Evolutionary conservation across 169 alveolate species (phyloP), one percentile per base, ranked within the genome.

Genomic region (Miamiensis avidus): DNA sequence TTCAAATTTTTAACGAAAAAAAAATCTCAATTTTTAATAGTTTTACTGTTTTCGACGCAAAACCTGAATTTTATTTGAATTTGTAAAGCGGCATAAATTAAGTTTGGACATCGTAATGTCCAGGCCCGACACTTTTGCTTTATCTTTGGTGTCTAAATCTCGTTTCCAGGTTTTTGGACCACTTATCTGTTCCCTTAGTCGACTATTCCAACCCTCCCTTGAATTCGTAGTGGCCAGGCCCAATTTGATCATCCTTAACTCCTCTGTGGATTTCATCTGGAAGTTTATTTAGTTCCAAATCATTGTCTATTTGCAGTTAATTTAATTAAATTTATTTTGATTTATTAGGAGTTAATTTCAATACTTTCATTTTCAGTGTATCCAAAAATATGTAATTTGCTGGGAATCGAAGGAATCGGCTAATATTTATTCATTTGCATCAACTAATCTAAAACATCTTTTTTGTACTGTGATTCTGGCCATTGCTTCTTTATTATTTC

Each of bases 351-450:
- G 4, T 49, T 25, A 28, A 0, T 34, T 29, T 27, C 0, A 79
- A 34, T 49, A 49, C 76, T 79, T n/a, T 49, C 84, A 49, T 31
- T 79, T 79, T 79, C 75, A 34, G 75, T 79, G 29, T 79, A 79
- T 11, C 84, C 84, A 79, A n/a, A 49, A 49, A 34, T 29, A 15
- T 79, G 76, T 25, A 28, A 28, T 29, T 79, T 79, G 27, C 75
- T 34, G 64, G 84, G 84, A 16, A 79, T 79, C 0, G 84, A 79
- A 49, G 84, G 84, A 79, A 76, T 79, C 16, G 64, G 34, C 65
- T 34, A 49, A 64, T 79, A 79, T 49, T 72, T 34, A 28, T 79
- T 49, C 49, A 49, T 29, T 64, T 49, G 29, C 76, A 49, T 79
- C n/a, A 34, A 49, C 34, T 28, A n/a, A 28, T 49, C 76, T 0